Conservation (phyloP, 1,139 yeast genomes). For the Kodamaea suecica region DNA sequence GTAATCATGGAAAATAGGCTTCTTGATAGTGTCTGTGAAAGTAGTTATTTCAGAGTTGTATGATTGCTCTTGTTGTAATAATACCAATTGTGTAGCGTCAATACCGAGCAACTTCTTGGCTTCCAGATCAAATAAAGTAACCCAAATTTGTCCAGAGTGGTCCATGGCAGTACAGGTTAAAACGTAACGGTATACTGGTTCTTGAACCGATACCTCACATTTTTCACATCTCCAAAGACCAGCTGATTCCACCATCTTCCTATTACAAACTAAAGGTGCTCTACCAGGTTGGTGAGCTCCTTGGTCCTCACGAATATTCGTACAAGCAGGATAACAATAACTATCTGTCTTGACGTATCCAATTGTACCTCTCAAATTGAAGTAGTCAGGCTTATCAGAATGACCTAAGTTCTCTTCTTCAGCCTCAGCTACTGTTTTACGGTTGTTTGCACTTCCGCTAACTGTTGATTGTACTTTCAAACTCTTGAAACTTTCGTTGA, state of each 20-base stretch:
- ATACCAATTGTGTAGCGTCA: slow-evolving; percentile 64
- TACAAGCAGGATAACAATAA: slow-evolving; percentile 91
- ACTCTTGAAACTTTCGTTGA: slow-evolving; percentile 57
- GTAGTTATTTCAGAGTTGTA: slow-evolving; percentile 36
- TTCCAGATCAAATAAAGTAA: slow-evolving; percentile 82
- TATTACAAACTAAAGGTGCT: slow-evolving; percentile 56
- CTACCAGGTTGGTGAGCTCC: slow-evolving; percentile 14
- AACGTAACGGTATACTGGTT: slow-evolving; percentile 78
- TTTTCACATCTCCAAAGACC: slow-evolving; percentile 92
- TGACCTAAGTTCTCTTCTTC: slow-evolving; percentile 71
- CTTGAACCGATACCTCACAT: slow-evolving; percentile 66
- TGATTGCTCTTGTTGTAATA: slow-evolving; percentile 35
- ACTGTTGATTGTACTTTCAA: slow-evolving; percentile 42
- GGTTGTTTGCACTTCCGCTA: slow-evolving; percentile 38
- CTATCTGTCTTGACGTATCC: slow-evolving; percentile 69
- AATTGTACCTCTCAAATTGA: slow-evolving; percentile 69
- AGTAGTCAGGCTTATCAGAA: slow-evolving; percentile 71
- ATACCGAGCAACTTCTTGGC: slow-evolving; percentile 67
- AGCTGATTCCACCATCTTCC: slow-evolving; percentile 55
- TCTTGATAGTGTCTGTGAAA: slow-evolving; percentile 47
- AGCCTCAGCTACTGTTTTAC: slow-evolving; percentile 67
- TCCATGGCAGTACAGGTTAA: slow-evolving; percentile 72
- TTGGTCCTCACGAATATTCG: slow-evolving; percentile 31
- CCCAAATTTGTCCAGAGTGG: slow-evolving; percentile 80
- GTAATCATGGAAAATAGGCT: slow-evolving; percentile 62